Evolutionary conservation across 1,284 basidiomycete genomes (phyloP), one percentile per base, ranked within the genome.

Genomic region (Mycena sp.): DNA sequence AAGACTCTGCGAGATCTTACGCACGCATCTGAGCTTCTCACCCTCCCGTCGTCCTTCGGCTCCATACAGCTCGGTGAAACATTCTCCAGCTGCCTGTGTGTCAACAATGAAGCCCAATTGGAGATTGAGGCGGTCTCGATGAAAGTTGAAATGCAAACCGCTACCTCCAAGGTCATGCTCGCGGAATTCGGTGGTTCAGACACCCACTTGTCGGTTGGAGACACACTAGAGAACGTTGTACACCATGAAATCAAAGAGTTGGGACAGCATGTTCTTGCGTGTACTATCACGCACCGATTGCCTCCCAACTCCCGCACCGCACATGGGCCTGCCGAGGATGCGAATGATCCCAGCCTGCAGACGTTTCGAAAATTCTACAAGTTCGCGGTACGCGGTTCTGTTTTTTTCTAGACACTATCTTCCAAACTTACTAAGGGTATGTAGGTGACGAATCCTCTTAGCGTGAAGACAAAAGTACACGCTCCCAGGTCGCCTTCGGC

Each of bases 381-480:
- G 75, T 96, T 95, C 75, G 87, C 85, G 40, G 94, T 94, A 72
- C 74, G 91, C 85, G 35, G 30, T 19, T 48, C 41, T 19, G 58
- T 43, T 23, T 4, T 28, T 5, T 10, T 54, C 44, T 21, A 53
- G 2, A 28, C 32, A 45, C 6, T 40, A 38, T 50, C 6, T 14
- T 17, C 21, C 35, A 44, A 28, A 21, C 52, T 58, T 43, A 59
- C 44, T 37, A 12, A 16, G 23, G 62, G 49, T 51, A 16, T n/a
- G n/a, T 69, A 95, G 93, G 92, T 94, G 11, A 91, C 89, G 12
- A 94, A 95, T 68, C 94, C 94, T 1, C 79, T 96, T 6, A 92
- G 92, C 1, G 94, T 96, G 65, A 95, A 95, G 78, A 95, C 94
- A 11, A 94, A 95, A 75, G 92, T 95, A 0, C 91, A 96, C 72